A percentile compares a stretch with the other conserved stretches of the same genome.
These are phyloP conservation scores for Dryas octopetala DNA, from an alignment of 306 rosid species.

Conservation along the genomic window DNA sequence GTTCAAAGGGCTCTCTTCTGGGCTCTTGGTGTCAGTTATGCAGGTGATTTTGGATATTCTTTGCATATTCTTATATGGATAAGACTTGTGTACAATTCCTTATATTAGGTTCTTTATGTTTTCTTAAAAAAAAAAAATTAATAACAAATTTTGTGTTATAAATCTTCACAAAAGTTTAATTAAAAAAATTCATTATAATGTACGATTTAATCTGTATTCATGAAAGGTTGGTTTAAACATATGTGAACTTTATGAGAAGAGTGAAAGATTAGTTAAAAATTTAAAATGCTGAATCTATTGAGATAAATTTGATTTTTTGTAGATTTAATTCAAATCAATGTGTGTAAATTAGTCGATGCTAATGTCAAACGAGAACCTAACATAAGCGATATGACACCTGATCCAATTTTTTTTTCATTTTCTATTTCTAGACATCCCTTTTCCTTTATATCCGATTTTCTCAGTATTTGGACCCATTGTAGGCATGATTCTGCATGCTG, in stretches of 20 bases:
- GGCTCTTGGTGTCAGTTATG: conserved; percentile 67
- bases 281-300: not conserved
- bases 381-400: not conserved
- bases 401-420: not conserved
- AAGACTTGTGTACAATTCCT: not conserved
- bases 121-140: not conserved
- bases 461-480: conserved; percentile 19
- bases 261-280: not conserved
- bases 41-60: conserved; percentile 40
- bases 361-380: not conserved
- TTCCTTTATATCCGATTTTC: conserved; percentile 4
- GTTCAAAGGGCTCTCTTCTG: conserved; percentile 89
- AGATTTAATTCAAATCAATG: too few relatives aligned
- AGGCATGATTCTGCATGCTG: conserved; percentile 80
- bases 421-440: not conserved
- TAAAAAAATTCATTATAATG: not conserved
- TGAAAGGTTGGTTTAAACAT: not conserved
- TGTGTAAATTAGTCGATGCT: not conserved
- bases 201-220: not conserved
- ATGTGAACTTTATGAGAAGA: not conserved
- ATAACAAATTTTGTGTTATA: not conserved
- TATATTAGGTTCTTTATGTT: not conserved
- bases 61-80: not conserved
- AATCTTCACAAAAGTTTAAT: not conserved
- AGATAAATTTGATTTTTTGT: not conserved